Percentiles rank a stretch among this genome's conserved stretches.
These are phyloP conservation scores for Acanthamoeba triangularis DNA, from an alignment of 208 protist species.

Conservation along the genomic window DNA sequence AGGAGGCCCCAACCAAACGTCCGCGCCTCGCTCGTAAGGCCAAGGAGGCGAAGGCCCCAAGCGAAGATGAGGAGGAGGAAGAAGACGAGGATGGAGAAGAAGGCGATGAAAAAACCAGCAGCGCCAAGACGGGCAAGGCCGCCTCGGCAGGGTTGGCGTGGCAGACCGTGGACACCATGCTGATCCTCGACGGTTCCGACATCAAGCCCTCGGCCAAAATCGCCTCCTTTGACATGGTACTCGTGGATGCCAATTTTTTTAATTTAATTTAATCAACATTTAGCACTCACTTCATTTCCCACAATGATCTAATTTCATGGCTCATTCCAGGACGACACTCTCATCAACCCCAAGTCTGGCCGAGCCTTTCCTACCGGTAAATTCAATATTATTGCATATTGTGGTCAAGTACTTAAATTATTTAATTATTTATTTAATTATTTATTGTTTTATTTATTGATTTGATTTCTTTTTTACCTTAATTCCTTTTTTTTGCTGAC, in stretches of 20 bases:
- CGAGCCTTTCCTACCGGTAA: conserved; percentile 34
- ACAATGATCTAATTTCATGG: no score
- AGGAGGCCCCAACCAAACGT: not conserved
- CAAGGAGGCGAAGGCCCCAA: not conserved
- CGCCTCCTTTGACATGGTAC: conserved; percentile 67
- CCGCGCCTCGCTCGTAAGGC: not conserved
- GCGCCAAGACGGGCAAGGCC: not conserved
- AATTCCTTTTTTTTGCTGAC: no score
- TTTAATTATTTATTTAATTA: no score
- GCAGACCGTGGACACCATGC: not conserved
- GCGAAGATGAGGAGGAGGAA: not conserved
- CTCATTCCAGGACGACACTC: conserved; percentile 69
- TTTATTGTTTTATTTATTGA: no score
- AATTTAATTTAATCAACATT: not conserved
- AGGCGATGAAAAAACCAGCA: not conserved
- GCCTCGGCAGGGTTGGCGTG: not conserved
- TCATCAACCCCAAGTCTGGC: conserved; percentile 61
- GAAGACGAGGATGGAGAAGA: not conserved
- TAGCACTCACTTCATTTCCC: no score
- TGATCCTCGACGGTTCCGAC: conserved; percentile 15
- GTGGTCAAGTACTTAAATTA: not conserved
- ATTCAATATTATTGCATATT: not conserved
- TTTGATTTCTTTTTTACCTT: no score
- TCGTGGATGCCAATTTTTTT: no score
- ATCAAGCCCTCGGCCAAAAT: conserved; percentile 53